phyloP scores from a whole-genome alignment of 2,329 filamentous ascomycete genomes.

The Penicillium psychrosexuale region DNA sequence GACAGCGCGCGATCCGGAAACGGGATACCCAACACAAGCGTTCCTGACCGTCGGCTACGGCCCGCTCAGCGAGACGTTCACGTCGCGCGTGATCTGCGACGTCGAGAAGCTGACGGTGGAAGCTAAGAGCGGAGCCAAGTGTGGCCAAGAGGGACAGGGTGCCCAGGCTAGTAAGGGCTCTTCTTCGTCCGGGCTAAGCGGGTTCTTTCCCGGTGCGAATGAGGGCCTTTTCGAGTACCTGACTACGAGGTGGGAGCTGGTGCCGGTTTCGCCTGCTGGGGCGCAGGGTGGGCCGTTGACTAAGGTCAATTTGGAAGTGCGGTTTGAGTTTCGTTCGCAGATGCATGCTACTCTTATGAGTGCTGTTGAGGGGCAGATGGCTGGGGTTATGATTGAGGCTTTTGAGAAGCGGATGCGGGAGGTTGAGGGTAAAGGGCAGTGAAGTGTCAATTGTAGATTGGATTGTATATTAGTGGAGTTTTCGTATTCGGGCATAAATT shows the following conservation, averaged over 20 bases:
- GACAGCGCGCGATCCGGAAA: conserved; percentile 63
- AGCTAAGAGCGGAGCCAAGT: conserved; percentile 54
- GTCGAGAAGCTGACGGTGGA: conserved; percentile 67
- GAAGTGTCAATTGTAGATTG: background rate
- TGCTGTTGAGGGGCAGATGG: conserved; percentile 78
- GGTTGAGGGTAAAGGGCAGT: conserved; percentile 42
- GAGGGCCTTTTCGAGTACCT: conserved; percentile 47
- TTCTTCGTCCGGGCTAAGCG: conserved; percentile 12
- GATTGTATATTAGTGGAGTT: conserved; percentile 15
- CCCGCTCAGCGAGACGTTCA: conserved; percentile 78
- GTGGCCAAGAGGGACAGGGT: conserved; percentile 53
- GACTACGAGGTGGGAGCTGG: conserved; percentile 45
- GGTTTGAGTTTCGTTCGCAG: conserved; percentile 85
- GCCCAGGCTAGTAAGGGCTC: conserved; percentile 53
- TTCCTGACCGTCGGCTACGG: conserved; percentile 83
- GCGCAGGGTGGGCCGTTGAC: conserved; percentile 51
- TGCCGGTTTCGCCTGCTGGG: conserved; percentile 33
- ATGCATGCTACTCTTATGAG: conserved; percentile 78
- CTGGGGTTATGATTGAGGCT: conserved; percentile 83
- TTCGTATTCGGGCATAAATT: background rate
- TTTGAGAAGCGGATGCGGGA: conserved; percentile 78
- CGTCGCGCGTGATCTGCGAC: conserved; percentile 73
- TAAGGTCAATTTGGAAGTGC: conserved; percentile 70
- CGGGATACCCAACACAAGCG: conserved; percentile 63
- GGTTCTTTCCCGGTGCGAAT: conserved; percentile 44